These are phyloP conservation scores for Boletus insuetus DNA, from an alignment of 768 basidiomycete genomes.

Conservation along the genomic window DNA sequence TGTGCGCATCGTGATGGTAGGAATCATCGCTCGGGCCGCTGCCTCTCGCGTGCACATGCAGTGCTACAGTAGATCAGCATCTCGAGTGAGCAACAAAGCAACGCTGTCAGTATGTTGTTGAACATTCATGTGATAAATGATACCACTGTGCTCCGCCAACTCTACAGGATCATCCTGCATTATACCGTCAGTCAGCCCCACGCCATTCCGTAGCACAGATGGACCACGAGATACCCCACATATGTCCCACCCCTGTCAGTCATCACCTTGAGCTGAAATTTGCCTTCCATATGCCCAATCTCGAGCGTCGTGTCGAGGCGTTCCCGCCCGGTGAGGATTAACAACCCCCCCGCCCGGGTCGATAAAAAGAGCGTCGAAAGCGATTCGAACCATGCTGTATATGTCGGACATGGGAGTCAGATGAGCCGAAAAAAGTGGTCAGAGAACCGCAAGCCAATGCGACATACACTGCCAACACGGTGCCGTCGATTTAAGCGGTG, in stretches of 20 bases:
- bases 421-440: not conserved
- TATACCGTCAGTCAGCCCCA: not conserved
- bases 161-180: slow-evolving; percentile 79
- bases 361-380: slow-evolving; percentile 79
- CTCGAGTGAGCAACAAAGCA: too few relatives aligned
- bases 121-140: too few relatives aligned
- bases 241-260: slow-evolving; percentile 38
- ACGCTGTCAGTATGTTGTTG: too few relatives aligned
- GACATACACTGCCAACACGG: slow-evolving; percentile 85
- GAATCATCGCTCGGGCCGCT: too few relatives aligned
- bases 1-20: too few relatives aligned
- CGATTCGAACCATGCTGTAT: slow-evolving; percentile 86
- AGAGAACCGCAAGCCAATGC: not conserved
- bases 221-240: slow-evolving; percentile 80
- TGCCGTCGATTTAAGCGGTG: slow-evolving; percentile 78
- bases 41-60: too few relatives aligned
- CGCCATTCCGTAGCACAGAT: not conserved
- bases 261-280: slow-evolving; percentile 91
- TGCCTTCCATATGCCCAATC: slow-evolving; percentile 96
- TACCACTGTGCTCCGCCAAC: slow-evolving; percentile 79
- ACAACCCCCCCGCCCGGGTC: slow-evolving; percentile 75
- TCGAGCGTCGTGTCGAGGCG: slow-evolving; percentile 89
- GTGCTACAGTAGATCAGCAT: too few relatives aligned
- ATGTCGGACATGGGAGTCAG: not conserved
- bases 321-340: slow-evolving; percentile 91